Conservation (phyloP, 2,329 filamentous ascomycete genomes). For the Nigrograna mackinnonii region DNA sequence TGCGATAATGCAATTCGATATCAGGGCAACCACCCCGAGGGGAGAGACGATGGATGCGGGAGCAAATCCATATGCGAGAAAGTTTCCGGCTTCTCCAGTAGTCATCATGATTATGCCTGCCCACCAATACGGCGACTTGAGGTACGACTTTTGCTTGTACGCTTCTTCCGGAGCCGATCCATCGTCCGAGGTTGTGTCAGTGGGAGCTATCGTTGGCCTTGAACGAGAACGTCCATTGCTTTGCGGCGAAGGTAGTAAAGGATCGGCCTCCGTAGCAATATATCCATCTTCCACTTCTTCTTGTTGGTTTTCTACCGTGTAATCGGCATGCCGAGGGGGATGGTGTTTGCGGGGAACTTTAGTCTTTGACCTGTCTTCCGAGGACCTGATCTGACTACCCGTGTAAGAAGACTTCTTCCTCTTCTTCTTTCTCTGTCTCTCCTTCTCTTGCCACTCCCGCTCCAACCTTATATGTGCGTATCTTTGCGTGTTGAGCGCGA, state of each 20-base stretch:
- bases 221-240: conserved; percentile 1
- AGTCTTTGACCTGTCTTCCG: conserved; percentile 28
- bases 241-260: conserved; percentile 20
- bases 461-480: conserved; percentile 90
- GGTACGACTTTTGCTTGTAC: conserved; percentile 69
- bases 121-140: conserved; percentile 97
- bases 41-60: conserved; percentile 97
- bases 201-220: conserved; percentile 41
- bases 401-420: conserved; percentile 50
- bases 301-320: conserved; percentile 2
- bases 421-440: conserved; percentile 32
- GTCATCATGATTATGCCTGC: conserved; percentile 89
- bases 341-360: conserved; percentile 9
- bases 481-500: conserved; percentile 93
- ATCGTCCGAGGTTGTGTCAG: conserved; percentile 42
- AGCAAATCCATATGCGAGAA: conserved; percentile 95
- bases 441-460: conserved; percentile 63
- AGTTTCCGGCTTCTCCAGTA: conserved; percentile 92
- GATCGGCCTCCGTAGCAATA: conserved; percentile 37
- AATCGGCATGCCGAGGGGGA: conserved; percentile 7
- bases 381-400: conserved; percentile 40
- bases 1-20: conserved; percentile 96
- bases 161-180: conserved; percentile 39
- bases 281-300: conserved; percentile 13
- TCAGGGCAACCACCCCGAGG: conserved; percentile 91